A percentile compares a stretch with the other conserved stretches of the same genome.
Conservation (phyloP, 2,329 filamentous ascomycete species). For the Elsinoe australis region DNA sequence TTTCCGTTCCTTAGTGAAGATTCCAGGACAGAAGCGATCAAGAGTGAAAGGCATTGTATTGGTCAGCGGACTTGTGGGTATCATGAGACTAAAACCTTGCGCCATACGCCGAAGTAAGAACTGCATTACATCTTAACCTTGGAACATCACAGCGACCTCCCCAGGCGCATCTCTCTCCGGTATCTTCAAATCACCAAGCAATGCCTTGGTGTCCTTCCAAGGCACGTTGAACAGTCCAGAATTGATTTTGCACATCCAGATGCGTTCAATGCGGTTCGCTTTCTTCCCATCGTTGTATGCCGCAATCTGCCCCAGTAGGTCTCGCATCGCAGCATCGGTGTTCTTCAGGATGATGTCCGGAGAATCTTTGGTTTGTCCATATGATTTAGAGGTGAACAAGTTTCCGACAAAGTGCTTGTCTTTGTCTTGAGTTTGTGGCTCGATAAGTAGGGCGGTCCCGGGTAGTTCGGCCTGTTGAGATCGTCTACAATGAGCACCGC, state of each 20-base stretch:
- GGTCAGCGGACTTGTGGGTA: too few species aligned
- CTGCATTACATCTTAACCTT: too few species aligned
- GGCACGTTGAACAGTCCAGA: constrained; percentile 49
- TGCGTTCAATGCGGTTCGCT: constrained; percentile 25
- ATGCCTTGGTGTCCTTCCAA: constrained; percentile 44
- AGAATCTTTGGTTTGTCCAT: constrained; percentile 40
- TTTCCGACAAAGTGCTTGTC: constrained; percentile 50
- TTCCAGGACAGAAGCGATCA: too few species aligned
- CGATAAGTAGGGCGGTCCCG: constrained; percentile 48
- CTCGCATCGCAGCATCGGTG: constrained; percentile 42
- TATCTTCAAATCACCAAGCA: constrained; percentile 37
- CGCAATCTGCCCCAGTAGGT: constrained; percentile 41
- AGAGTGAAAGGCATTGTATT: too few species aligned
- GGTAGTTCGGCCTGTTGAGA: constrained; percentile 26
- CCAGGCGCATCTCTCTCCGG: constrained; percentile 20
- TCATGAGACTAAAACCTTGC: too few species aligned
- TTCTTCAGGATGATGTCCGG: constrained; percentile 41
- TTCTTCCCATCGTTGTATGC: constrained; percentile 24
- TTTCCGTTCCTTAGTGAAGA: too few species aligned
- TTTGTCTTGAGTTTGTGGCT: constrained; percentile 35
- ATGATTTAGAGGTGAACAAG: constrained; percentile 48
- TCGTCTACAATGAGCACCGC: constrained; percentile 42
- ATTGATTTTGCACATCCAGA: constrained; percentile 51
- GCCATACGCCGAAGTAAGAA: too few species aligned
- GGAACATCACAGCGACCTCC: too few species aligned